phyloP scores from a whole-genome alignment of 345 rosid genomes.

The Salix exigua region DNA sequence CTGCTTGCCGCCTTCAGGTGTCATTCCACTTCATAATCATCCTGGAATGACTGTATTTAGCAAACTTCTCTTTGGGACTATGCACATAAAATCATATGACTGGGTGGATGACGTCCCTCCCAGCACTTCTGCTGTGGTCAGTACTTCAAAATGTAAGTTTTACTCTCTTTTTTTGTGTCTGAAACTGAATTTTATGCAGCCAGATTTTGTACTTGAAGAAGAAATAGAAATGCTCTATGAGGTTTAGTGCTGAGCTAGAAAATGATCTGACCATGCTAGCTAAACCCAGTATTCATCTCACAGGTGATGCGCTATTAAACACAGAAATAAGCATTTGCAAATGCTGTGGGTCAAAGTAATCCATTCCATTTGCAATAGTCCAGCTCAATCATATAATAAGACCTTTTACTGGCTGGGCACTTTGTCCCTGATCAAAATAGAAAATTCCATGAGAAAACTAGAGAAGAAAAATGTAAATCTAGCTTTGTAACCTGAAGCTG shows the following conservation, averaged over 20 bases:
- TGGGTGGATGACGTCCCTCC: constrained; percentile 60
- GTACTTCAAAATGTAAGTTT: constrained; percentile 32
- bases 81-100: constrained; percentile 96
- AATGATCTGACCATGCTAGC: background rate
- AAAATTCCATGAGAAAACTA: background rate
- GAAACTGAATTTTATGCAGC: background rate
- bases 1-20: constrained; percentile 85
- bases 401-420: background rate
- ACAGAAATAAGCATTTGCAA: background rate
- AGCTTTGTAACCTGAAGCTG: background rate
- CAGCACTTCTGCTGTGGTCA: constrained; percentile 18
- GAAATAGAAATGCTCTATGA: background rate
- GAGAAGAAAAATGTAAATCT: background rate
- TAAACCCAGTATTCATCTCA: background rate
- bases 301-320: background rate
- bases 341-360: background rate
- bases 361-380: background rate
- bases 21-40: constrained; percentile 93
- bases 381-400: background rate
- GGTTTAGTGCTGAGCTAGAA: background rate
- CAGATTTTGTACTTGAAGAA: background rate
- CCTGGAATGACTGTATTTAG: constrained; percentile 97
- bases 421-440: background rate
- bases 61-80: constrained; percentile 82
- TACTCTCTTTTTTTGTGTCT: background rate